Conservation (phyloP, 176 grass and related monocot species). For the Puya raimondii region DNA sequence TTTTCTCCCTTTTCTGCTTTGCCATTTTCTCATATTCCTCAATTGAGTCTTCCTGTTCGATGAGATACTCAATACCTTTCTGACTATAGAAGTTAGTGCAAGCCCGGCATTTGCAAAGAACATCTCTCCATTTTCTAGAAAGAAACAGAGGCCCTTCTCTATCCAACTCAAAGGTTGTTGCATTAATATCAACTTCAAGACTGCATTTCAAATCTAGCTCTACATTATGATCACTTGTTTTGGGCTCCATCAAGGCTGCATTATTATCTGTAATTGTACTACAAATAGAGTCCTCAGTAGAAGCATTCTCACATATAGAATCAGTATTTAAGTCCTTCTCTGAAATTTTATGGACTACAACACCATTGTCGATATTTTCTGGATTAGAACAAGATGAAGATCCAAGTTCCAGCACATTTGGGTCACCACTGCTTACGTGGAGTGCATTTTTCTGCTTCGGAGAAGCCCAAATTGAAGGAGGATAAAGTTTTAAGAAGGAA, state of each 20-base stretch:
- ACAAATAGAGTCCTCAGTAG: constrained; percentile 9
- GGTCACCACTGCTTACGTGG: constrained; percentile 22
- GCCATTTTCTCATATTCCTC: constrained; percentile 88
- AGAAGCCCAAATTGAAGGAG: constrained; percentile 42
- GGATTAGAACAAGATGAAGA: constrained; percentile 11
- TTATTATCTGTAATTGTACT: constrained; percentile 12
- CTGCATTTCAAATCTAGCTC: constrained; percentile 36
- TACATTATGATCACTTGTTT: constrained; percentile 27
- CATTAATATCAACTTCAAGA: constrained; percentile 57
- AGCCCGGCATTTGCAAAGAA: constrained; percentile 64
- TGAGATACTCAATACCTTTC: constrained; percentile 51
- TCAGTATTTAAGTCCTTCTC: background rate
- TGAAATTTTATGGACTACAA: background rate
- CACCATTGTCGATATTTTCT: constrained; percentile 29
- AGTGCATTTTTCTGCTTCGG: constrained; percentile 30
- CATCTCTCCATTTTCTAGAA: constrained; percentile 71
- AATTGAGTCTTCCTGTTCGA: constrained; percentile 73
- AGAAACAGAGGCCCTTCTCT: constrained; percentile 67
- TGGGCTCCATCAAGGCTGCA: constrained; percentile 20
- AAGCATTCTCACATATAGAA: background rate
- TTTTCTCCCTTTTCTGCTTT: constrained; percentile 76
- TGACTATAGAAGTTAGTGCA: constrained; percentile 49
- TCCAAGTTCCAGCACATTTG: constrained; percentile 34
- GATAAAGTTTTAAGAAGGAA: constrained; percentile 81
- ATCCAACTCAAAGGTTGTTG: constrained; percentile 21